Conservation (phyloP, 306 rosid species). For the Quercus agrifolia region DNA sequence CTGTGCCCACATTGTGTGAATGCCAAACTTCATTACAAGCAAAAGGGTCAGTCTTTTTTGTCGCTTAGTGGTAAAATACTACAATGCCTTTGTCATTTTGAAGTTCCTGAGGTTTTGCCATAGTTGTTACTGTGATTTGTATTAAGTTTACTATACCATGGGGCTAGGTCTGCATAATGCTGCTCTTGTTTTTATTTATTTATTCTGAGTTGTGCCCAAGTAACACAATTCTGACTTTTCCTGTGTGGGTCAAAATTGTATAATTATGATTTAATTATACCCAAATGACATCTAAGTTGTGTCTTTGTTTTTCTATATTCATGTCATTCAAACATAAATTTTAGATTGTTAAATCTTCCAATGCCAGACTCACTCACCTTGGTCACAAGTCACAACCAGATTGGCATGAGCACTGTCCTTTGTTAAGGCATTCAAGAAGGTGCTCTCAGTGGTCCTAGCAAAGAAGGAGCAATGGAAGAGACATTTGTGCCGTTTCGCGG, state of each 20-base stretch:
- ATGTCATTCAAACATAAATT: not conserved
- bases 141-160: not conserved
- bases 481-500: constrained; percentile 71
- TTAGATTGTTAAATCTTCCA: not conserved
- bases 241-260: not conserved
- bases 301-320: not conserved
- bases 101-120: not conserved
- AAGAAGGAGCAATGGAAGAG: constrained; percentile 52
- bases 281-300: not conserved
- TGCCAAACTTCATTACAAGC: constrained; percentile 3
- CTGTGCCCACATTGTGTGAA: constrained; percentile 12
- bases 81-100: constrained; percentile 7
- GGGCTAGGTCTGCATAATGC: constrained; percentile 7
- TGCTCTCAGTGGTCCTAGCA: not conserved
- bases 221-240: not conserved
- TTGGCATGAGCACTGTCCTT: constrained; percentile 16
- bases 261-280: not conserved
- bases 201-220: constrained; percentile 11
- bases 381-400: constrained; percentile 4
- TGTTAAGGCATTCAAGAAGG: constrained; percentile 21
- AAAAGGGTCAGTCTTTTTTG: constrained; percentile 3
- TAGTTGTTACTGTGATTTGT: constrained; percentile 8
- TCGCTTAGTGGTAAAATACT: constrained; percentile 1
- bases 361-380: constrained; percentile 2
- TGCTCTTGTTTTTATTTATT: not conserved